phyloP scores from a whole-genome alignment of 75 land plant genomes.

The Pinus albicaulis region DNA sequence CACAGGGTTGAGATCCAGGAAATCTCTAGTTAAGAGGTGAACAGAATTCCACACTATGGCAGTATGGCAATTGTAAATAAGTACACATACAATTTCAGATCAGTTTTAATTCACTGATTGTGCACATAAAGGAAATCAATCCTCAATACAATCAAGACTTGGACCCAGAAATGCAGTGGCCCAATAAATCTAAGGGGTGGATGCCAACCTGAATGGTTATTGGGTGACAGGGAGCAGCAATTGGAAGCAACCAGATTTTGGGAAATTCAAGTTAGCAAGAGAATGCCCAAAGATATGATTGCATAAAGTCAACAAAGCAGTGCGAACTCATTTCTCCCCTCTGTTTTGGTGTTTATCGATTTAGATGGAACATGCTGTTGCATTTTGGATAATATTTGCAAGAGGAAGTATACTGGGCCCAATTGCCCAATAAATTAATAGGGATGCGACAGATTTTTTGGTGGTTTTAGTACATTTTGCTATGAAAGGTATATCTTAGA shows the following conservation, averaged over 20 bases:
- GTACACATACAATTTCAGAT: not conserved
- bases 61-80: too few species aligned
- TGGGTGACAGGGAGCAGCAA: not conserved
- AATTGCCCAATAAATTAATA: not conserved
- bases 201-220: not conserved
- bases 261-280: not conserved
- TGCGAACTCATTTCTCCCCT: not conserved
- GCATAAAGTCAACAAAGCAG: too few species aligned
- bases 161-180: not conserved
- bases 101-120: not conserved
- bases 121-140: not conserved
- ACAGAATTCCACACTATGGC: too few species aligned
- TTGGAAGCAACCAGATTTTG: not conserved
- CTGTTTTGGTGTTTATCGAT: not conserved
- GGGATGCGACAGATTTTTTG: not conserved
- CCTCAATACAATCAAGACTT: not conserved
- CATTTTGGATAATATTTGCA: not conserved
- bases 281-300: not conserved
- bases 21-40: too few species aligned
- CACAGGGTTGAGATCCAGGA: too few species aligned
- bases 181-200: not conserved
- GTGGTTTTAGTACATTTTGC: not conserved
- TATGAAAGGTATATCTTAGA: not conserved
- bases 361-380: not conserved
- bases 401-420: not conserved